These are phyloP conservation scores for Lactarius psammicola DNA, from an alignment of 768 basidiomycete genomes.

Conservation along the genomic window DNA sequence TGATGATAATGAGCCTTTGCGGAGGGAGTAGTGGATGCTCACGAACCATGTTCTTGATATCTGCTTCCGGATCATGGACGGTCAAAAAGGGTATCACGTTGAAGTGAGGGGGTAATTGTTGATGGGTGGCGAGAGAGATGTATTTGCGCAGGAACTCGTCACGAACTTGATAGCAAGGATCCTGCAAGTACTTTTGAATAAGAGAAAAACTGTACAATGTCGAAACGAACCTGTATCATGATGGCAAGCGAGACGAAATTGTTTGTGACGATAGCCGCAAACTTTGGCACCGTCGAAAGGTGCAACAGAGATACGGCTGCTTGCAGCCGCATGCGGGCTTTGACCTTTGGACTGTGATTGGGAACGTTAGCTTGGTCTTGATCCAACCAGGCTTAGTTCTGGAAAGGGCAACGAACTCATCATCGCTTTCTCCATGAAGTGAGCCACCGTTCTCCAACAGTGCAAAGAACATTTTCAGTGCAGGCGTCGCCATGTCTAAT, in stretches of 20 bases:
- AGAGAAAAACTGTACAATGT: not conserved
- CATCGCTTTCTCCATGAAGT: slow-evolving; percentile 51
- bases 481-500: slow-evolving; percentile 66
- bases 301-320: slow-evolving; percentile 81
- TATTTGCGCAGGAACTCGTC: slow-evolving; percentile 75
- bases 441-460: slow-evolving; percentile 71
- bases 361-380: slow-evolving; percentile 26
- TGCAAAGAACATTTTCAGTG: slow-evolving; percentile 70
- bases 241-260: slow-evolving; percentile 71
- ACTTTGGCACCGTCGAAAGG: slow-evolving; percentile 58
- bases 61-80: slow-evolving; percentile 86
- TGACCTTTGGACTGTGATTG: slow-evolving; percentile 51
- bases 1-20: not conserved
- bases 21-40: not conserved
- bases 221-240: slow-evolving; percentile 63
- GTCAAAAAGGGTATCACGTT: slow-evolving; percentile 86
- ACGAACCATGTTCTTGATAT: slow-evolving; percentile 66
- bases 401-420: slow-evolving; percentile 44
- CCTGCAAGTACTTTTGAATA: slow-evolving; percentile 46
- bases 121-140: slow-evolving; percentile 55
- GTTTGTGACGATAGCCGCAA: slow-evolving; percentile 52
- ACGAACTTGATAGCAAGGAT: slow-evolving; percentile 86
- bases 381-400: not conserved
- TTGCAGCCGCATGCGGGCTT: slow-evolving; percentile 78
- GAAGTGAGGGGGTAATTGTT: slow-evolving; percentile 68